These are phyloP conservation scores for Gossypium laxum DNA, from an alignment of 441 rosid genomes.

Conservation along the genomic window DNA sequence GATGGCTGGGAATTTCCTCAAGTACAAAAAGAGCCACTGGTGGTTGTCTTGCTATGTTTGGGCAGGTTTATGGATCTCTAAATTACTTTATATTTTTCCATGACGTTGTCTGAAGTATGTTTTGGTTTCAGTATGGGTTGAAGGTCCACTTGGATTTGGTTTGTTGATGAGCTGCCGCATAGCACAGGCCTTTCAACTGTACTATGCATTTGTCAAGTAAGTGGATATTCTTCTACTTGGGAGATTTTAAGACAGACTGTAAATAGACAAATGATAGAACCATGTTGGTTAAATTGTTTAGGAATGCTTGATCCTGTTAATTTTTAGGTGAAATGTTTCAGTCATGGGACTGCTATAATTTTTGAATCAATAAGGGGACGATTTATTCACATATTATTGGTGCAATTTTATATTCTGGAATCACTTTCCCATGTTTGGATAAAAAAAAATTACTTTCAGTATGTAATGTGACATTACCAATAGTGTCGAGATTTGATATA, in stretches of 20 bases:
- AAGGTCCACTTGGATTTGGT: slow-evolving; percentile 89
- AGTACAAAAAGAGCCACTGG: slow-evolving; percentile 41
- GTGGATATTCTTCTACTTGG: slow-evolving; percentile 15
- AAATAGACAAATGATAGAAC: background rate
- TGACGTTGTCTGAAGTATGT: slow-evolving; percentile 3
- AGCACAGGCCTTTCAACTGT: slow-evolving; percentile 71
- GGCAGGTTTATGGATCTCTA: slow-evolving; percentile 51
- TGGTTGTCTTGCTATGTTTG: slow-evolving; percentile 75
- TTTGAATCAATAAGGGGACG: background rate
- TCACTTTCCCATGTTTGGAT: no score
- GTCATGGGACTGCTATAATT: background rate
- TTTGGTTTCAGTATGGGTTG: slow-evolving; percentile 61
- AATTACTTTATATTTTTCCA: background rate
- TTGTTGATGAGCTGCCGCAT: slow-evolving; percentile 78
- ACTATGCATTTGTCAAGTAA: slow-evolving; percentile 74
- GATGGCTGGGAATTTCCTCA: slow-evolving; percentile 51
- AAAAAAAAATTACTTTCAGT: no score
- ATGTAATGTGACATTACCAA: no score
- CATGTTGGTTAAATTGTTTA: background rate
- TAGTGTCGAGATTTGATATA: no score
- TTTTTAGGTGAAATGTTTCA: background rate
- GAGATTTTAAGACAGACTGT: background rate
- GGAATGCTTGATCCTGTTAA: background rate
- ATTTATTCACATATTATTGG: no score
- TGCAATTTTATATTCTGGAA: no score